phyloP scores from a whole-genome alignment of 2,329 filamentous ascomycete genomes.

The Fusarium mundagurra region DNA sequence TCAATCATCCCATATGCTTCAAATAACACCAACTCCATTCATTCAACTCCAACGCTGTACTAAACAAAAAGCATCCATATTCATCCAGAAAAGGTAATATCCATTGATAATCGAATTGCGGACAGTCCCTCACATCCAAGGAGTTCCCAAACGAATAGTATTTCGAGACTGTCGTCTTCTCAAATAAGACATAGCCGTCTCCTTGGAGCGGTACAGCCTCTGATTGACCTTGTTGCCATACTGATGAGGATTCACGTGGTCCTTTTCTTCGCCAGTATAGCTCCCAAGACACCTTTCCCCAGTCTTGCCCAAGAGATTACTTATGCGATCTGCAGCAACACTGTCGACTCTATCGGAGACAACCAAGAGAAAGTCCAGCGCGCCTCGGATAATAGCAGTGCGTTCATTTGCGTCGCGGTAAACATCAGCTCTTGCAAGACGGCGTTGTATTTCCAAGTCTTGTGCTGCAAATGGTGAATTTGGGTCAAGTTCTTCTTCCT shows the following conservation, averaged over 20 bases:
- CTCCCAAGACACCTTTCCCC: background rate
- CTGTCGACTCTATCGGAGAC: background rate
- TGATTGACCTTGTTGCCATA: background rate
- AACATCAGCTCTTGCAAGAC: background rate
- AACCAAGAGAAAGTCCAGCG: slow-evolving; percentile 10
- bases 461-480: background rate
- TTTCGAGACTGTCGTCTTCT: background rate
- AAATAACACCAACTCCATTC: too few relatives aligned
- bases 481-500: background rate
- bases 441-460: background rate
- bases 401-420: background rate
- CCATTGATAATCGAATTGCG: background rate
- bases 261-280: slow-evolving; percentile 5
- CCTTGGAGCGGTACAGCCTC: background rate
- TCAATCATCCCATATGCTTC: background rate
- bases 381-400: background rate
- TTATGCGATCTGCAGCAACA: background rate
- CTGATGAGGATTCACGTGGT: background rate
- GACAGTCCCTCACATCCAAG: background rate
- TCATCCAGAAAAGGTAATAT: too few relatives aligned
- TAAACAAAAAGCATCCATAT: background rate
- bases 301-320: background rate
- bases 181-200: slow-evolving; percentile 7
- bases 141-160: background rate
- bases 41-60: background rate